Evolutionary conservation across 176 grass and related monocot species (phyloP).

Genomic region (Elymus sibiricus): DNA sequence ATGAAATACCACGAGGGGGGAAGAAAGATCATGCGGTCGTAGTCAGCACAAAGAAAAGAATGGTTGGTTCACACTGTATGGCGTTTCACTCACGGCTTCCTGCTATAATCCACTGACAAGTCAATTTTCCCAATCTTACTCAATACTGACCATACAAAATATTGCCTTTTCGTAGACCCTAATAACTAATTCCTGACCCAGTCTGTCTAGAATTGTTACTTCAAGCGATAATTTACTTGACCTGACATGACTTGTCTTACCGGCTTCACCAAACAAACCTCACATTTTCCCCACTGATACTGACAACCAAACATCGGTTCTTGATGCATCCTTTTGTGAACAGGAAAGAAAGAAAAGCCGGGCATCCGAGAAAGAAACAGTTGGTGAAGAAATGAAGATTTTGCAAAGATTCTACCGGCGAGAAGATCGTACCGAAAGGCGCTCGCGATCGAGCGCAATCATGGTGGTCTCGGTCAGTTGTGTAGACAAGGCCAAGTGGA

Average conservation of each 20-base stretch:
- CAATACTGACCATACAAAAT: background rate
- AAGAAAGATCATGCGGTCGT: background rate
- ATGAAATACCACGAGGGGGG: background rate
- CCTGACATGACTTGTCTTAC: background rate
- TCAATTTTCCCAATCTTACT: background rate
- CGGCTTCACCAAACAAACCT: background rate
- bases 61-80: conserved; percentile 12
- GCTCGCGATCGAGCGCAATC: background rate
- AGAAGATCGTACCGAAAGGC: background rate
- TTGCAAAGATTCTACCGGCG: background rate
- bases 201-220: background rate
- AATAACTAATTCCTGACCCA: background rate
- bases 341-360: background rate
- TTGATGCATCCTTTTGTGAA: background rate
- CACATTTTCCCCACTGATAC: background rate
- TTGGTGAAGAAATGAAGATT: background rate
- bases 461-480: background rate
- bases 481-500: background rate
- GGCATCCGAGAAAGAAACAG: background rate
- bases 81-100: background rate
- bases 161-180: background rate
- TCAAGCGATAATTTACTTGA: background rate
- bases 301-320: background rate
- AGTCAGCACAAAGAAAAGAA: background rate
- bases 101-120: background rate